phyloP scores from a whole-genome alignment of 2,329 filamentous ascomycete species.

The Verticillium nubilum region DNA sequence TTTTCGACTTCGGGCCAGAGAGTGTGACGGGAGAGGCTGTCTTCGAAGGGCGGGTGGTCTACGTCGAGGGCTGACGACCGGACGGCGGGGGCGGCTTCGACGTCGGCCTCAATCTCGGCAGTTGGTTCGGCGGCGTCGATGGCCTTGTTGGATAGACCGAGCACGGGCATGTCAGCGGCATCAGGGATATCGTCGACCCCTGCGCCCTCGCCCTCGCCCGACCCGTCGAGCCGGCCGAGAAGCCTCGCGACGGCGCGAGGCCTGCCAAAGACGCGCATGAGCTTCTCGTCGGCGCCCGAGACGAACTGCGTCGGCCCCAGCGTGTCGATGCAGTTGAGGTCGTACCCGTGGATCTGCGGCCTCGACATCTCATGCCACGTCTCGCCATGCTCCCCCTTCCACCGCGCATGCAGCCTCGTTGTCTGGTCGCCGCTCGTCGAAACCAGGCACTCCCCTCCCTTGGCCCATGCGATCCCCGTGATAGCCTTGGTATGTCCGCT shows the following conservation, averaged over 20 bases:
- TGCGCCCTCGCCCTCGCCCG: slow-evolving; percentile 31
- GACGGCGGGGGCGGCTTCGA: slow-evolving; percentile 49
- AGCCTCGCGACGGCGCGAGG: slow-evolving; percentile 77
- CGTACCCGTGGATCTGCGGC: slow-evolving; percentile 96
- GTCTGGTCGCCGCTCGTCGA: slow-evolving; percentile 92
- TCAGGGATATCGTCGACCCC: slow-evolving; percentile 58
- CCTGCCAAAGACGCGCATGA: slow-evolving; percentile 92
- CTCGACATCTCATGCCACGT: slow-evolving; percentile 96
- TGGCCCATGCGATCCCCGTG: slow-evolving; percentile 79
- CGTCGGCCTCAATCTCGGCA: slow-evolving; percentile 34
- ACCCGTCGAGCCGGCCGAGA: slow-evolving; percentile 61
- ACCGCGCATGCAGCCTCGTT: slow-evolving; percentile 77
- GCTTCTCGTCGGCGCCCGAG: slow-evolving; percentile 93
- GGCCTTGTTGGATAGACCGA: slow-evolving; percentile 94
- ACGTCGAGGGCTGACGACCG: slow-evolving; percentile 59
- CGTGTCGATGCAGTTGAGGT: slow-evolving; percentile 87
- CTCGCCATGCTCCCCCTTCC: slow-evolving; percentile 45
- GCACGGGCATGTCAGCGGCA: slow-evolving; percentile 88
- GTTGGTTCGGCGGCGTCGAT: slow-evolving; percentile 55
- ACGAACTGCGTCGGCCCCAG: slow-evolving; percentile 74
- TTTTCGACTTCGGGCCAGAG: slow-evolving; percentile 97
- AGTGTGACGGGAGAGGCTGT: slow-evolving; percentile 81
- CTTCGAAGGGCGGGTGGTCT: slow-evolving; percentile 77
- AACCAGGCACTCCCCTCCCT: slow-evolving; percentile 74
- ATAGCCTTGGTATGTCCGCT: slow-evolving; percentile 81